Evolutionary conservation across 768 basidiomycete species (phyloP), one percentile per base, ranked within the genome.

Genomic region (Gymnopilus dilepis): DNA sequence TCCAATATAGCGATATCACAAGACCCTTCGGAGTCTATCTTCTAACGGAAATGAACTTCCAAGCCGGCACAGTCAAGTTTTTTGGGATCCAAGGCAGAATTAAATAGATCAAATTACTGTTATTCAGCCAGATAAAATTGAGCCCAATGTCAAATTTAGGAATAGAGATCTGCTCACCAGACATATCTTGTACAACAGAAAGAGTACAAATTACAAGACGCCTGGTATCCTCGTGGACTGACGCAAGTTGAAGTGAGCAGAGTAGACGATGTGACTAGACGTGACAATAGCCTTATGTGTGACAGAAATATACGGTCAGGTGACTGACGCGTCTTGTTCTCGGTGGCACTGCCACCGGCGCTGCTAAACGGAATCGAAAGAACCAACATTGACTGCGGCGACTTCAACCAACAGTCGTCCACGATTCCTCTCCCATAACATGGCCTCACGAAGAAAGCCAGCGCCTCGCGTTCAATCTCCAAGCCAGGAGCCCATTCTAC

Each of bases 401-500:
- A 42, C 17, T 47, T 51, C 47, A 37, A 58, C 42, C 45, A 45
- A 6, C 38, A 17, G 45, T 13, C 33, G 33, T 26, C 26, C n/a
- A 4, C 22, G 24, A 38, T 34, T 53, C 12, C 40, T 19, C 28
- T 43, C 21, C 6, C n/a, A 19, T 50, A n/a, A 54, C 56, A 73
- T 70, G 70, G 70, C 75, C 50, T 54, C 72, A 19, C 70, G 72
- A 66, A 69, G 78, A 59, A 80, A 80, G 63, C 72, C 77, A 34
- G 74, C 59, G 28, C 76, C 77, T 43, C 64, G 69, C 45, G 40
- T 57, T 6, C 50, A 66, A 42, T 66, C 64, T 21, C 68, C 65
- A 38, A 37, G 53, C 24, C 64, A 69, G 59, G 68, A 72, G 26
- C 59, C 64, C 40, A 58, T 58, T 21, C 56, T 59, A 19, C 56